These are phyloP conservation scores for Fusarium nodosum DNA, from an alignment of 2,329 filamentous ascomycete species.

Conservation along the genomic window DNA sequence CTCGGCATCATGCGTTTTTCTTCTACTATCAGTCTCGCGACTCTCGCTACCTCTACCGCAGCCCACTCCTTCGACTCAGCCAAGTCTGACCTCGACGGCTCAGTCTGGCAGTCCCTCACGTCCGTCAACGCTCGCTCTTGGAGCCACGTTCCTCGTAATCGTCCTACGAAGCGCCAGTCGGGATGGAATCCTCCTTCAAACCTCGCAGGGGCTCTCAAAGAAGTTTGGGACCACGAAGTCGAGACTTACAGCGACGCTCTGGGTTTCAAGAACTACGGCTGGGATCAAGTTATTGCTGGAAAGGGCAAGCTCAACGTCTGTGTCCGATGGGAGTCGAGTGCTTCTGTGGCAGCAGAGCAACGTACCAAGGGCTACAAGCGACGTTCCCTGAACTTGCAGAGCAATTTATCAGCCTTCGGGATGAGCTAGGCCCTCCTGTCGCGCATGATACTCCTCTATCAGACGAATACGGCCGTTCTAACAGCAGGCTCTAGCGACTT, in stretches of 20 bases:
- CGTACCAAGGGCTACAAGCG: constrained; percentile 48
- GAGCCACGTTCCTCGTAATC: constrained; percentile 34
- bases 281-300: constrained; percentile 53
- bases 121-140: constrained; percentile 34
- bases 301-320: constrained; percentile 54
- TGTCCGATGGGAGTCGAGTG: constrained; percentile 60
- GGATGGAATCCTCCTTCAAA: constrained; percentile 51
- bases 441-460: no score
- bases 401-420: no score
- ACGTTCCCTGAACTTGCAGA: no score
- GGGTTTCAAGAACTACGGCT: constrained; percentile 54
- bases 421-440: no score
- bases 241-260: constrained; percentile 47
- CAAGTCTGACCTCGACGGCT: constrained; percentile 48
- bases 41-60: constrained; percentile 45
- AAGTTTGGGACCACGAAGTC: constrained; percentile 53
- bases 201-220: constrained; percentile 46
- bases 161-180: constrained; percentile 48
- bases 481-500: no score
- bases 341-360: constrained; percentile 55
- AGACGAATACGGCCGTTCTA: no score
- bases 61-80: constrained; percentile 38
- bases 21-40: constrained; percentile 36
- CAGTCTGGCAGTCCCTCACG: constrained; percentile 48
- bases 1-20: constrained; percentile 45